Base-by-base conservation (phyloP, 371 early-diverging fungal genomes). In the Mucor plumbeus region DNA sequence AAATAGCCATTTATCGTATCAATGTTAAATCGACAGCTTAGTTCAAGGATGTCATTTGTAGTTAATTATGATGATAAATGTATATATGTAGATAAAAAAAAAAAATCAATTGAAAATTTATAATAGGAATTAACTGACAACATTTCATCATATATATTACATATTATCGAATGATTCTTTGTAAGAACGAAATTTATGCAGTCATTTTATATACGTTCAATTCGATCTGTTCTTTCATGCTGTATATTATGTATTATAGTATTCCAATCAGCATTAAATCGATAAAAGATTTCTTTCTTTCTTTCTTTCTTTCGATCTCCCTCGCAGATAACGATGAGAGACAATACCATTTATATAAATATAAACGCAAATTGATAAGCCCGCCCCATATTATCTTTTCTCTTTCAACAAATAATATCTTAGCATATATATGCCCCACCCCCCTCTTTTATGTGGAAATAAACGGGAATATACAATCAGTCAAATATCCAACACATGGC, bases 321-420 rank as follows among this genome's bases (percentile, higher is more conserved):
- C 26, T 50, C 26, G 26, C 50, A 50, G 50, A 50, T 50, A 26
- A 50, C 10, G 50, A 50, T 21, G 50, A 50, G 50, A 50, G 50
- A 50, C 50, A 50, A 50, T 50, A 50, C n/a, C 26, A 50, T 26
- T 21, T 21, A 48, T 48, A 48, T 50, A 50, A 21, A 21, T 10
- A 26, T 50, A 8, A 21, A 50, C 21, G 13, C 26, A 26, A 21
- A 26, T 10, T 50, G 19, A 50, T 50, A 50, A 50, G 21, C 19
- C 50, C 4, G 26, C 21, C 50, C 50, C 26, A 9, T 50, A 8
- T 38, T 38, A 1, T 26, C 3, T 26, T 26, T 3, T 3, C 26
- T 26, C 26, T 26, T 26, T 26, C 3, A 26, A 26, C 3, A 26
- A 1, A 26, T 26, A 26, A 1, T 26, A 26, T 26, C 26, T 26